Evolutionary conservation across 352 stramenopile genomes (phyloP), one percentile per base, ranked within the genome.

Genomic region (Halophytophthora polymorphica): DNA sequence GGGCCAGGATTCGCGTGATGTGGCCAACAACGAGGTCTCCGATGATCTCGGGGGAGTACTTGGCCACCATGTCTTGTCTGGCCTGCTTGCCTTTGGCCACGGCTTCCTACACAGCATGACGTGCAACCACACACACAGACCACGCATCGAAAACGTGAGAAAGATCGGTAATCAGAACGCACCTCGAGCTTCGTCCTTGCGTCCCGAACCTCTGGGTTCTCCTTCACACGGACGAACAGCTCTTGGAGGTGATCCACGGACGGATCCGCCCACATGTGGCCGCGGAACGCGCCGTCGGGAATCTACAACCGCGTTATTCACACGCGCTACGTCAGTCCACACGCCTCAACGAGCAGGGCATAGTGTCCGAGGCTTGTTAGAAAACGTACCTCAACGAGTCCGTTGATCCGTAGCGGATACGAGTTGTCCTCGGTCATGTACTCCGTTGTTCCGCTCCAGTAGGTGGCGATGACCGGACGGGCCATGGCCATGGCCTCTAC

Each of bases 401-500:
- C 80, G 37, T 93, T 73, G 50, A 93, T 90, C 3, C 67, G 47
- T 14, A 96, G 56, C 11, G 80, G 86, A 42, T 93, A 96, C 38
- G 83, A 92, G 57, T 96, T 96, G 14, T 80, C 66, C 17, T 88
- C 57, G 1, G 82, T 95, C 84, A 96, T 94, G 57, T 88, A 96
- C 47, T 95, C 86, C 4, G 84, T 93, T 1, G 83, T 86, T 11
- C 92, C 92, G 46, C 83, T 96, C 85, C 88, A 98, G 56, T 93
- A 96, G 8, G 90, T 98, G 14, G 90, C 87, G 29, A 97, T 93
- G 4, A 98, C 65, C 13, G 90, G 86, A 21, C 89, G 56, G 6
- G 71, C 90, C 83, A 96, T 97, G 3, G 86, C 73, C 93, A 98
- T 98, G 7, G 92, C 91, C 51, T 98, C 93, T 1, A 97, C 87